These are phyloP conservation scores for Fusarium sp. DNA, from an alignment of 2,329 filamentous ascomycete genomes.

Conservation along the genomic window DNA sequence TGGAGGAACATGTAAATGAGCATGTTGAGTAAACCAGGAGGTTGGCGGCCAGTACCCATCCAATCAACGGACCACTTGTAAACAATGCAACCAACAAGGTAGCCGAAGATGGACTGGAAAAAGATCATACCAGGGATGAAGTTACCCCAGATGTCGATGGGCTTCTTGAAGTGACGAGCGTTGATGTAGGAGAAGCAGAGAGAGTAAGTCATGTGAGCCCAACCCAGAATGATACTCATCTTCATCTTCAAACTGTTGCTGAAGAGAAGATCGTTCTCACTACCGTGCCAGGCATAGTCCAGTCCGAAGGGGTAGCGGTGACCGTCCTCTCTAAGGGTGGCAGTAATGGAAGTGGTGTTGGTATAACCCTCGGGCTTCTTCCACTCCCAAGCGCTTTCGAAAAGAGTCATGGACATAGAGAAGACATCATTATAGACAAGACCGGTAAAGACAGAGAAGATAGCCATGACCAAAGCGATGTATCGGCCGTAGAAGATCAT, in stretches of 20 bases:
- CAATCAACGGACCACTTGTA: conserved; percentile 98
- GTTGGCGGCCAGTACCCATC: conserved; percentile 69
- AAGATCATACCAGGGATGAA: conserved; percentile 99
- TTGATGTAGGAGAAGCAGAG: conserved; percentile 94
- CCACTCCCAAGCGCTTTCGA: conserved; percentile 91
- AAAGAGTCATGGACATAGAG: conserved; percentile 90
- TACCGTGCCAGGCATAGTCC: conserved; percentile 96
- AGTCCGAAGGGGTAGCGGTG: conserved; percentile 96
- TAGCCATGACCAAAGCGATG: conserved; percentile 97
- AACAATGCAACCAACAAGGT: conserved; percentile 91
- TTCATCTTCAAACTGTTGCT: conserved; percentile 99
- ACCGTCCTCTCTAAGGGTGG: conserved; percentile 71
- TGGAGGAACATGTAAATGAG: conserved; percentile 99
- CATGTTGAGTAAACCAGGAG: conserved; percentile 96
- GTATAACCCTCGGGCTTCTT: conserved; percentile 74
- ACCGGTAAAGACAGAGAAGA: conserved; percentile 97
- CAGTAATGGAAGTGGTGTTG: conserved; percentile 71
- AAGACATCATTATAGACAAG: conserved; percentile 98
- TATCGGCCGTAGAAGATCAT: conserved; percentile 99
- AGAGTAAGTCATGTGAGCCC: conserved; percentile 99
- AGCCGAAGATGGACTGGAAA: conserved; percentile 99
- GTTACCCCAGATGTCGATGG: conserved; percentile 96
- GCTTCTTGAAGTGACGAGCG: conserved; percentile 91
- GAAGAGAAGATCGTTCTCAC: conserved; percentile 95
- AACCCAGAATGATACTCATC: conserved; percentile 96